Evolutionary conservation across 2,329 filamentous ascomycete genomes (phyloP).

Genomic region (Rutstroemia sp.): DNA sequence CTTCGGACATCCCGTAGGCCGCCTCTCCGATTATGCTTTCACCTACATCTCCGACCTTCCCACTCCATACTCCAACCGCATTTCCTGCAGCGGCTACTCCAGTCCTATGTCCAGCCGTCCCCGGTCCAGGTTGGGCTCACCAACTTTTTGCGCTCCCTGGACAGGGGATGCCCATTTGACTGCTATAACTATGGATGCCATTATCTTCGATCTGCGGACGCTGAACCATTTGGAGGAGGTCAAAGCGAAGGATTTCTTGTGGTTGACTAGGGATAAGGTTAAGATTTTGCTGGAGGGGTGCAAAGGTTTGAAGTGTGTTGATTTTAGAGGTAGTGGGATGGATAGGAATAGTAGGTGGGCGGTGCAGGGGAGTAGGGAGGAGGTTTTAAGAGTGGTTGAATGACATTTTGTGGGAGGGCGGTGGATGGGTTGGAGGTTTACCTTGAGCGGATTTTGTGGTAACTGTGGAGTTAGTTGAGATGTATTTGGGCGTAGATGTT

Average conservation of each 20-base stretch:
- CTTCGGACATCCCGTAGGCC: neutral
- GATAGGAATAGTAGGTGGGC: conserved; percentile 15
- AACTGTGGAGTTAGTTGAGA: too few relatives aligned
- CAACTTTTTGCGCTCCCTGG: conserved; percentile 3
- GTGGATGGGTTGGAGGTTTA: neutral
- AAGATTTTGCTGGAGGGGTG: conserved; percentile 2
- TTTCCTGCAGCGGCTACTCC: neutral
- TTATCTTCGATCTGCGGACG: conserved; percentile 11
- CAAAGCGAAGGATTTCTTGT: conserved; percentile 10
- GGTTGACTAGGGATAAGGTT: conserved; percentile 11
- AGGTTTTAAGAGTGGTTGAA: neutral
- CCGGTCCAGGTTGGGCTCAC: too few relatives aligned
- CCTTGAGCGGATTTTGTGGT: neutral
- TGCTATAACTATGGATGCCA: conserved; percentile 13
- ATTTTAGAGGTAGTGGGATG: conserved; percentile 19
- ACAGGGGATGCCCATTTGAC: conserved; percentile 9
- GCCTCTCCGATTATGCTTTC: neutral
- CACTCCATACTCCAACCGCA: conserved; percentile 4
- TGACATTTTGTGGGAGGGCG: neutral
- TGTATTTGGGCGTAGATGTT: too few relatives aligned
- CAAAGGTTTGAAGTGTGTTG: conserved; percentile 9
- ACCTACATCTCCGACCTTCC: conserved; percentile 13
- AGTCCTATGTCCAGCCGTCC: too few relatives aligned
- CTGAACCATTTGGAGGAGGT: conserved; percentile 14
- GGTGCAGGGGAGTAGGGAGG: conserved; percentile 12